Conservation (phyloP, 2,329 filamentous ascomycete species). For the Trichoderma sp. region DNA sequence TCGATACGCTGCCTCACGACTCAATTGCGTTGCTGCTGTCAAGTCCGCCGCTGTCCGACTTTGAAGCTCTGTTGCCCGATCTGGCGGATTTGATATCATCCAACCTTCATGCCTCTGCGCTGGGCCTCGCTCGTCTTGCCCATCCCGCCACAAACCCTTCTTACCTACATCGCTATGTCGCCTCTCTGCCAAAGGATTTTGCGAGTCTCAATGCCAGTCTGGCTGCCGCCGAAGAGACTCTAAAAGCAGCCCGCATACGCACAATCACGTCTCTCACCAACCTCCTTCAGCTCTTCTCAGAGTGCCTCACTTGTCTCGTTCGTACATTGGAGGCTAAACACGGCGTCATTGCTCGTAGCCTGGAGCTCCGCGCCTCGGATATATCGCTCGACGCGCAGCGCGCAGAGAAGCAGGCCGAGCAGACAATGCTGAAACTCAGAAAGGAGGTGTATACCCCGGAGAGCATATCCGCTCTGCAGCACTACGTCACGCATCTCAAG, state of each 20-base stretch:
- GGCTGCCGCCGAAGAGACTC: conserved; percentile 33
- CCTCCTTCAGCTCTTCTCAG: conserved; percentile 46
- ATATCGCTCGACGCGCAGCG: conserved; percentile 47
- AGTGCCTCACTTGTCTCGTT: conserved; percentile 47
- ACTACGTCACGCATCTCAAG: conserved; percentile 52
- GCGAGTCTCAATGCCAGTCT: conserved; percentile 41
- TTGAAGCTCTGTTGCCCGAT: conserved; percentile 51
- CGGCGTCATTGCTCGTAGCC: conserved; percentile 51
- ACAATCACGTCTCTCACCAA: conserved; percentile 41
- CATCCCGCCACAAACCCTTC: conserved; percentile 56
- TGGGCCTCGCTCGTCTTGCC: conserved; percentile 50
- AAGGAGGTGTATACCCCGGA: conserved; percentile 50
- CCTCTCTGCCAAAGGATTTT: conserved; percentile 48
- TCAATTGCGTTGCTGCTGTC: conserved; percentile 50
- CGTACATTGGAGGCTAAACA: conserved; percentile 58
- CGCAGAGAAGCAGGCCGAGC: conserved; percentile 43
- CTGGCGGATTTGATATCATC: conserved; percentile 52
- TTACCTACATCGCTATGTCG: conserved; percentile 59
- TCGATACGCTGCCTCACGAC: conserved; percentile 40
- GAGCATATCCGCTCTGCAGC: conserved; percentile 45
- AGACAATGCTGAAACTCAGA: conserved; percentile 39
- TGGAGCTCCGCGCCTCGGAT: conserved; percentile 53
- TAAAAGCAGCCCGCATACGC: conserved; percentile 44
- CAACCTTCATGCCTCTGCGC: conserved; percentile 52
- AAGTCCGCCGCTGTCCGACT: conserved; percentile 50